Evolutionary conservation across 768 basidiomycete species (phyloP).

Genomic region (Mycena latifolia): DNA sequence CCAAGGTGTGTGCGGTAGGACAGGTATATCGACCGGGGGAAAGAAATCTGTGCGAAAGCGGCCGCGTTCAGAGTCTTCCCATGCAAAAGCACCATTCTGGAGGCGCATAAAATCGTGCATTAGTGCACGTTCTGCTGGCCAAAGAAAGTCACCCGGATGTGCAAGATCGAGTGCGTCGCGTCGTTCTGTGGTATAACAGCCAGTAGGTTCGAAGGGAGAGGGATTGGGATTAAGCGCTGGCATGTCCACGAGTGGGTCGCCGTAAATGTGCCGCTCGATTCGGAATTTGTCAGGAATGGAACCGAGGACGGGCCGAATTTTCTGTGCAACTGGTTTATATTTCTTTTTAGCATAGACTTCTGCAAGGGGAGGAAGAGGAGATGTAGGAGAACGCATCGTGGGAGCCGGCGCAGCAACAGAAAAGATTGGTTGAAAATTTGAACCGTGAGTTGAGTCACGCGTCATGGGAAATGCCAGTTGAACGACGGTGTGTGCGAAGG

Average conservation of each 20-base stretch:
- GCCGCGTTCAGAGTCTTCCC: conserved; percentile 34
- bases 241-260: conserved; percentile 28
- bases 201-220: conserved; percentile 10
- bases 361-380: neutral
- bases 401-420: neutral
- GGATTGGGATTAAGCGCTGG: conserved; percentile 19
- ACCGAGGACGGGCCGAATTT: conserved; percentile 30
- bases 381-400: neutral
- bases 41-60: conserved; percentile 26
- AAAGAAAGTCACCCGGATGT: conserved; percentile 28
- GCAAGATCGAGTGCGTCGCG: conserved; percentile 1
- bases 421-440: neutral
- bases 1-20: conserved; percentile 12
- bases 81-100: conserved; percentile 34
- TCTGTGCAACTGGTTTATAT: conserved; percentile 39
- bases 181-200: conserved; percentile 19
- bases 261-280: conserved; percentile 27
- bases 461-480: neutral
- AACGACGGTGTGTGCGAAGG: conserved; percentile 5
- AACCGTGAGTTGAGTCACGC: neutral
- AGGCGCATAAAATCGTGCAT: conserved; percentile 26
- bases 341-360: conserved; percentile 27
- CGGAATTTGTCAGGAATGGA: conserved; percentile 34
- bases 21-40: conserved; percentile 7
- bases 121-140: conserved; percentile 28